These are phyloP conservation scores for Teunomyces stri DNA, from an alignment of 805 yeast species.

Conservation along the genomic window DNA sequence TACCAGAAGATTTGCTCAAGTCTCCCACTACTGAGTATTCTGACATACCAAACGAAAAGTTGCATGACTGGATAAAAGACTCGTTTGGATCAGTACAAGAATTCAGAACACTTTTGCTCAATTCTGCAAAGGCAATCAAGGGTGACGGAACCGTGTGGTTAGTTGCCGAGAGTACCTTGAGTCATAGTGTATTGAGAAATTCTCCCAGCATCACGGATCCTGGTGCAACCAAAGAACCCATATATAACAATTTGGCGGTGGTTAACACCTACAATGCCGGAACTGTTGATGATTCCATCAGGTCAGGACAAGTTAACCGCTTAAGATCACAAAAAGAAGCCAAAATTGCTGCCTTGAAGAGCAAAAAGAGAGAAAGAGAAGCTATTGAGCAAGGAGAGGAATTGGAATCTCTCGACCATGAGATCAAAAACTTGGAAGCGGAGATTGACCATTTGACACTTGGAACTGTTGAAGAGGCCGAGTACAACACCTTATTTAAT, in stretches of 20 bases:
- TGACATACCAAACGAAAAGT: conserved; percentile 34
- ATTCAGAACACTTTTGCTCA: conserved; percentile 66
- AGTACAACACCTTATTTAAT: conserved; percentile 29
- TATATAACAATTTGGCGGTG: conserved; percentile 54
- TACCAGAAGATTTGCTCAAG: conserved; percentile 37
- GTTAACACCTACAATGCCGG: conserved; percentile 90
- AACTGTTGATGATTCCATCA: conserved; percentile 63
- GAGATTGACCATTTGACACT: conserved; percentile 22
- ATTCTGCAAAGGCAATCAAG: conserved; percentile 66
- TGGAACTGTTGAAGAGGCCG: conserved; percentile 44
- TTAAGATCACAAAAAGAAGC: conserved; percentile 37
- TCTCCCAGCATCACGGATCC: conserved; percentile 11
- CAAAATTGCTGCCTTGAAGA: conserved; percentile 24
- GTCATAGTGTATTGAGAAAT: conserved; percentile 25
- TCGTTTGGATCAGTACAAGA: conserved; percentile 78
- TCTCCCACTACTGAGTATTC: conserved; percentile 42
- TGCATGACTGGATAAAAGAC: conserved; percentile 48
- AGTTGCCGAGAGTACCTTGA: conserved; percentile 53
- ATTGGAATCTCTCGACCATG: conserved; percentile 7
- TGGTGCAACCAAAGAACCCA: conserved; percentile 9
- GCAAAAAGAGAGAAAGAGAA: conserved; percentile 22
- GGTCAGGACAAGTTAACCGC: conserved; percentile 50
- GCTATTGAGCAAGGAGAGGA: conserved; percentile 13
- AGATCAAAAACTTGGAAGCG: conserved; percentile 7
- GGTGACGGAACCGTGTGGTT: conserved; percentile 95